Conservation (phyloP, 257 asterid genomes). For the Solanum virginianum region DNA sequence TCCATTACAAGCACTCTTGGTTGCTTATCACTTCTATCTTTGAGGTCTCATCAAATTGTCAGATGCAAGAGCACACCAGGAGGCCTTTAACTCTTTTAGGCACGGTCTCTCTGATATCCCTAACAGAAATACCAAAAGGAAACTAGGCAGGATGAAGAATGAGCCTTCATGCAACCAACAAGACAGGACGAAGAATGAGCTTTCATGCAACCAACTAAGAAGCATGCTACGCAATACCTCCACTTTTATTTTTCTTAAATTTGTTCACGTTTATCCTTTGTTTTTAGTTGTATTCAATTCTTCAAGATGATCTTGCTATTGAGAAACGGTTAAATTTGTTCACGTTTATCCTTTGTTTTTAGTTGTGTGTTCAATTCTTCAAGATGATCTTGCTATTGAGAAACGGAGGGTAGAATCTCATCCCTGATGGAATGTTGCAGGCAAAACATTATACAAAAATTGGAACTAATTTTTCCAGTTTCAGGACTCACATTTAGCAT, state of each 20-base stretch:
- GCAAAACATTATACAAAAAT: not conserved
- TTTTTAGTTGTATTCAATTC: not conserved
- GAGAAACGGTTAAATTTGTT: not conserved
- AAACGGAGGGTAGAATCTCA: not conserved
- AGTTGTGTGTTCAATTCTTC: not conserved
- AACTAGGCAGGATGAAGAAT: not conserved
- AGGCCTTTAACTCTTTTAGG: not conserved
- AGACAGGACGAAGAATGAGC: not conserved
- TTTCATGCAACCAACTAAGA: not conserved
- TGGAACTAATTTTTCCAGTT: not conserved
- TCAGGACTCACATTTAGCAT: slow-evolving; percentile 77
- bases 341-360: not conserved
- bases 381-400: not conserved
- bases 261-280: not conserved
- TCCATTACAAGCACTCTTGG: not conserved
- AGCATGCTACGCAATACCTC: not conserved
- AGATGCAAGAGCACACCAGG: not conserved
- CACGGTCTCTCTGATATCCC: not conserved
- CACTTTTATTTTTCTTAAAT: not conserved
- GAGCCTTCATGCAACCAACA: not conserved
- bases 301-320: not conserved
- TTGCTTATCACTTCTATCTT: not conserved
- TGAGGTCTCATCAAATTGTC: not conserved
- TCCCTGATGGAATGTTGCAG: not conserved
- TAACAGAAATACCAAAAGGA: not conserved